These are phyloP conservation scores for Quercus lobata DNA, from an alignment of 331 rosid genomes.

Conservation along the genomic window DNA sequence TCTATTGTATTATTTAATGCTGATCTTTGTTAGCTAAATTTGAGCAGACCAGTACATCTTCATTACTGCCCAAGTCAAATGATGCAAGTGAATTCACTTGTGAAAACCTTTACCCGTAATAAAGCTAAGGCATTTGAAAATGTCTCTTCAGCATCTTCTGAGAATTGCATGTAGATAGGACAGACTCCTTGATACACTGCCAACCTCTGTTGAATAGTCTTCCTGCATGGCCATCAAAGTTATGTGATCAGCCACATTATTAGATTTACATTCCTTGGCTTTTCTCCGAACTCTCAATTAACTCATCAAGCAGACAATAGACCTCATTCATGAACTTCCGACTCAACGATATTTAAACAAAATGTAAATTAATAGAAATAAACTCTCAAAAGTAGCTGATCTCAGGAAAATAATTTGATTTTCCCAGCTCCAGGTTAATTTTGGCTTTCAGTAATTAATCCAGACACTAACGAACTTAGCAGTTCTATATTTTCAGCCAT, in stretches of 20 bases:
- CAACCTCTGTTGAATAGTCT: slow-evolving; percentile 75
- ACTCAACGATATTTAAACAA: background rate
- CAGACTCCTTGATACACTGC: slow-evolving; percentile 93
- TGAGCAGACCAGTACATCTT: background rate
- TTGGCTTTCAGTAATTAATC: background rate
- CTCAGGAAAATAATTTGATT: background rate
- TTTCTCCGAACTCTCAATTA: background rate
- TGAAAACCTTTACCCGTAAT: slow-evolving; percentile 49
- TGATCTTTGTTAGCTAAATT: background rate
- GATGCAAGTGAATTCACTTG: background rate
- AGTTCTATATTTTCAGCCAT: background rate
- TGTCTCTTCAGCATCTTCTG: slow-evolving; percentile 86
- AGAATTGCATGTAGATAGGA: slow-evolving; percentile 82
- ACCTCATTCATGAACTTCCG: background rate
- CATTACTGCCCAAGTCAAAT: background rate
- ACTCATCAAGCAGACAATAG: slow-evolving; percentile 6
- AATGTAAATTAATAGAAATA: background rate
- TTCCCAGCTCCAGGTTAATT: background rate
- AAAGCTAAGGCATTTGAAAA: slow-evolving; percentile 60
- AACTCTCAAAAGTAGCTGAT: background rate
- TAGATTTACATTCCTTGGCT: background rate
- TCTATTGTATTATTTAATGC: background rate
- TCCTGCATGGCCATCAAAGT: slow-evolving; percentile 49
- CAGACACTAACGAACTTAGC: background rate
- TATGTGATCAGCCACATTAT: background rate